Evolutionary conservation across 2,329 filamentous ascomycete species (phyloP), one percentile per base, ranked within the genome.

Genomic region (Curvularia spicifera): DNA sequence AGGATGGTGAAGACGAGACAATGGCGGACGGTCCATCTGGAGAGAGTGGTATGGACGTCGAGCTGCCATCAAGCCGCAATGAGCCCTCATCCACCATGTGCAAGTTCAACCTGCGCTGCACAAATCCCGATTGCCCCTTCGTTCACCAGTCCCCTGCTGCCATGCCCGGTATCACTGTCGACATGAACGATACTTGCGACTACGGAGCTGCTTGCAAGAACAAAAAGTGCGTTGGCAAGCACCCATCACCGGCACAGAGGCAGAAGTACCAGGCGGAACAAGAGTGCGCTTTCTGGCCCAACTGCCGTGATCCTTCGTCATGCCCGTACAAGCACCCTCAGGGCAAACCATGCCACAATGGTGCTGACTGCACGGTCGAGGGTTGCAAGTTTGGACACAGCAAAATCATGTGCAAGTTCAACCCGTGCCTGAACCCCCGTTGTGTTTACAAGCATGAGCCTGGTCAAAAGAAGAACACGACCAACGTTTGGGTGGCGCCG

Each of bases 161-260:
- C 31, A 90, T 91, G 3, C 89, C 89, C 2, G 91, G 90, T 28
- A 86, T 85, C 2, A 84, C 88, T 0, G 83, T 98, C 57, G 95
- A 98, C 75, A 84, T 93, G 66, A 86, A 83, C 57, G 92, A 96
- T 70, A 83, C 85, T 18, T 99, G 95, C 80, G 85, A 85, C 18
- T 98, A 91, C 69, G 94, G 93, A 20, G 92, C 88, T 2, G 93
- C 93, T 8, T 99, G 95, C 86, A 96, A 95, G 80, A 99, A 98
- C 82, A 85, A 87, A 71, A 98, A 98, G 80, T 99, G 95, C 73
- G 91, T 90, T 8, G 93, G 86, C 29, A 91, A 92, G 58, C 95
- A 99, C 77, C 95, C 95, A 2, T 97, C 93, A 6, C 95, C 95
- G 1, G 93, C 94, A 5, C 85, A 90, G 67, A 91, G 88, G 75